Evolutionary conservation across 257 asterid genomes (phyloP).

Genomic region (Solanum tarapatanum): DNA sequence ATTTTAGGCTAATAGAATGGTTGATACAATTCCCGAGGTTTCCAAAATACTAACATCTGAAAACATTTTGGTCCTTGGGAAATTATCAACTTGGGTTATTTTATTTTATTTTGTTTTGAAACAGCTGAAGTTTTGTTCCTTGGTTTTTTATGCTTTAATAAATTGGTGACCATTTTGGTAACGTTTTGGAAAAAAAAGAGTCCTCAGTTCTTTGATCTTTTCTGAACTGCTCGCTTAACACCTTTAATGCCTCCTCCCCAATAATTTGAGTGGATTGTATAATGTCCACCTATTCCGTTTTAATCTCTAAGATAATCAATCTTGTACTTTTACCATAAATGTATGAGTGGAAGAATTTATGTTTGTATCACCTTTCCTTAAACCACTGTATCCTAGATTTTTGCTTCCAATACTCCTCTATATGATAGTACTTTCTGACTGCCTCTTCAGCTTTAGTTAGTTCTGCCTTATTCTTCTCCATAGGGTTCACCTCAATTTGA

Average conservation of each 20-base stretch:
- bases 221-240: neutral
- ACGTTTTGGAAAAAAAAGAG: too few relatives aligned
- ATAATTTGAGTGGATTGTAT: too few relatives aligned
- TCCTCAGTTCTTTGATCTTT: neutral
- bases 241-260: neutral
- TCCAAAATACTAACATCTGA: too few relatives aligned
- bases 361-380: neutral
- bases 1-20: neutral
- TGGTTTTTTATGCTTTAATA: too few relatives aligned
- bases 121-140: too few relatives aligned
- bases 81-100: too few relatives aligned
- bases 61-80: too few relatives aligned
- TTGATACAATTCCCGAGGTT: too few relatives aligned
- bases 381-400: neutral
- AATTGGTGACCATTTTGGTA: too few relatives aligned
- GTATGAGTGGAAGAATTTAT: neutral
- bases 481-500: neutral
- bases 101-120: too few relatives aligned
- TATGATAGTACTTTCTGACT: neutral
- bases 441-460: neutral
- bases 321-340: neutral
- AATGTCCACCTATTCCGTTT: neutral
- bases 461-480: neutral
- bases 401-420: neutral
- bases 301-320: neutral